Conservation (phyloP, 345 rosid genomes). For the Citrus inodora region DNA sequence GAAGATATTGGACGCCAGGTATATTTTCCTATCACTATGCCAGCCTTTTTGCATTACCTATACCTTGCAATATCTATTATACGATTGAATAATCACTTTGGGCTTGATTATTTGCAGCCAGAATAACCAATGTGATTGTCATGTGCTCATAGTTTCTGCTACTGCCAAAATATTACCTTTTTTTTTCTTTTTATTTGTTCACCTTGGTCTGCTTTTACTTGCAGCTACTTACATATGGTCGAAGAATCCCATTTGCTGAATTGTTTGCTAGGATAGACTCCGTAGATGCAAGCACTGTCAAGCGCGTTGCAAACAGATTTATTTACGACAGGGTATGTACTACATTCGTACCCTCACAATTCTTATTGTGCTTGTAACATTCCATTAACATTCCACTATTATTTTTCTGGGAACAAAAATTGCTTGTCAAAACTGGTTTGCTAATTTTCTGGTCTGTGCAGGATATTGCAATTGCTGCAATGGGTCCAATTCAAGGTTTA, state of each 20-base stretch:
- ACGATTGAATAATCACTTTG: background rate
- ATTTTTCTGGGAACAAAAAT: background rate
- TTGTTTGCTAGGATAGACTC: constrained; percentile 92
- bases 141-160: background rate
- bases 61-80: background rate
- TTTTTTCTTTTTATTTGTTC: background rate
- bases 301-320: constrained; percentile 88
- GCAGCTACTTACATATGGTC: constrained; percentile 94
- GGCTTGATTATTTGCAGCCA: background rate
- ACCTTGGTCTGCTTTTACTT: constrained; percentile 8
- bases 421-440: background rate
- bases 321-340: constrained; percentile 74
- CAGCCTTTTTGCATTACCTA: background rate
- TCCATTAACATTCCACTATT: background rate
- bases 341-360: no score
- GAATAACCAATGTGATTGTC: background rate
- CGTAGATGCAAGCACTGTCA: constrained; percentile 77
- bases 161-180: no score
- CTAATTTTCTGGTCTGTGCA: constrained; percentile 20
- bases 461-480: constrained; percentile 94
- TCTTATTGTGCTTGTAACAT: background rate
- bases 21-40: background rate
- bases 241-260: constrained; percentile 88
- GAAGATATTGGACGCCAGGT: constrained; percentile 99
- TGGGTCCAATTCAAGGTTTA: constrained; percentile 88